Base-by-base conservation (phyloP, 2,329 filamentous ascomycete species). In the Colletotrichum chrysophilum region DNA sequence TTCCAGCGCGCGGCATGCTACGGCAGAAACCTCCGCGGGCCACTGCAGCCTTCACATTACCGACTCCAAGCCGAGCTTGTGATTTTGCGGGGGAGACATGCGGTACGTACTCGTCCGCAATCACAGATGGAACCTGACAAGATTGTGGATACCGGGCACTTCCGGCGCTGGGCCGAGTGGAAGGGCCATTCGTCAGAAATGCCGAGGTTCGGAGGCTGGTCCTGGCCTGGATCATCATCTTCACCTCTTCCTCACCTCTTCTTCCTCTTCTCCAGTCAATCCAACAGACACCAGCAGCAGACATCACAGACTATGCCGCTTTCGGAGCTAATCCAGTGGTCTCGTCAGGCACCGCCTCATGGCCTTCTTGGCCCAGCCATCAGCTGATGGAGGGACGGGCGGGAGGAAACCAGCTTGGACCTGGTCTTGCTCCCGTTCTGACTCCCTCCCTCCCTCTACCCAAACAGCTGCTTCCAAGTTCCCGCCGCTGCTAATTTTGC, bases 61-160 rank as follows among this genome's bases (percentile, higher is more conserved):
- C 88, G 88, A 89, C 83, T 76, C 81, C 79, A 82, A 87, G 85
- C 88, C 88, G 88, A 90, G 88, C 88, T 90, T 90, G 88, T 90
- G 88, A 90, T 87, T 86, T 87, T 89, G 88, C 88, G 88, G 88
- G 88, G 88, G 78, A 76, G 77, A 71, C 32, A 61, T 62, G 21
- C 34, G 43, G 56, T 56, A 38, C 66, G 36, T 38, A 60, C 16
- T 13, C 32, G 21, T 32, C 38, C 34, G 55, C 36, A 38, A 38
- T 38, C 21, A 24, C 21, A 24, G 21, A 24, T 24, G 3, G 36
- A 38, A 38, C 36, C 36, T 38, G 14, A 32, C 26, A 21, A 24
- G 30, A 36, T 32, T 16, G 70, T 74, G 64, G 65, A 36, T 66
- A 36, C 38, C 71, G 71, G 66, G 36, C 55, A 62, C 71, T 70